Base-by-base conservation (phyloP, 441 rosid genomes). In the Breynia disticha region DNA sequence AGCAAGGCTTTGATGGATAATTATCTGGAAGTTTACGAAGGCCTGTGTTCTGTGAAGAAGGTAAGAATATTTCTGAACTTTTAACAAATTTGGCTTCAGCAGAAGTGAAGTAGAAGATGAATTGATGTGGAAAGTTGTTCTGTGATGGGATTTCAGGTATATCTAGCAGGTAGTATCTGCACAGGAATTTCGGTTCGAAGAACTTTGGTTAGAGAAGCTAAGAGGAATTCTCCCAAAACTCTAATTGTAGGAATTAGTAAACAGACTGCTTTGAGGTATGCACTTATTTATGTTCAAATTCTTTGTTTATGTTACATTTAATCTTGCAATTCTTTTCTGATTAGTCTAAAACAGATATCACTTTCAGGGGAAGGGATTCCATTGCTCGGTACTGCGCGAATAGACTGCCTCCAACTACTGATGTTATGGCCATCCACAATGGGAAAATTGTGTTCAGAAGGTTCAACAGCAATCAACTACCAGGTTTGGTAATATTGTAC, bases 371-470 rank as follows among this genome's bases (percentile, higher is more conserved):
- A 22, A 59, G 72, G 71, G 54, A 72, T 65, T 75, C 79, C 35
- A 67, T 65, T 16, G 98, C 97, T 52, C 69, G 72, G 64, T 83
- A 81, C 61, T 91, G 95, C 61, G 68, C 86, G 1, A 86, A 76
- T 67, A 70, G 67, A 48, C 75, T 88, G 69, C 85, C 79, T 39
- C 54, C 79, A 72, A 77, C 81, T 28, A 82, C 90, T 41, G 73
- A 81, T 64, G 81, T 88, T 74, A 58, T 88, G 74, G 90, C 85
- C 66, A 75, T 91, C 80, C 67, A 76, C 61, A 79, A 76, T 42
- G 88, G 98, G 44, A 83, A 79, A 67, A 53, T 84, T 48, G 65
- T 81, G 71, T 88, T 74, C 67, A 71, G 78, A 75, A 80, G 85
- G 63, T 77, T 65, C 67, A 73, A 74, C 74, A 61, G 64, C 54